Conservation (phyloP, 1,284 basidiomycete genomes). For the Fomitiporia mediterranea region DNA sequence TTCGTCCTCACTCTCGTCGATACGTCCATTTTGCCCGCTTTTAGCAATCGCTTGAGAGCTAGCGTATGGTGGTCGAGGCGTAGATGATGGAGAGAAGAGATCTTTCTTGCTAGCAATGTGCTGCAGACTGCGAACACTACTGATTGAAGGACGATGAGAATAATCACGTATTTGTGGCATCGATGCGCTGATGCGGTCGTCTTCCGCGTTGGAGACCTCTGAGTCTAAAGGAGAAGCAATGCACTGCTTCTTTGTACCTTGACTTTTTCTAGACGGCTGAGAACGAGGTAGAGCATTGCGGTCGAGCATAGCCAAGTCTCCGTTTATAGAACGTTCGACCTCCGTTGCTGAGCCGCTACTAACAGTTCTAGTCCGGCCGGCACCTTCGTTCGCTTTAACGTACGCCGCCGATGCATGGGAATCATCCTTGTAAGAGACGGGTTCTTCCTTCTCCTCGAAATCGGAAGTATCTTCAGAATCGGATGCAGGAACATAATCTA, state of each 20-base stretch:
- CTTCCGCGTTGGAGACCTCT: constrained; percentile 34
- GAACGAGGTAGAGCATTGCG: neutral
- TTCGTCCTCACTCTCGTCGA: constrained; percentile 34
- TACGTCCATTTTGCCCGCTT: constrained; percentile 28
- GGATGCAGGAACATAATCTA: too few relatives aligned
- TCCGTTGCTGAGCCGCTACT: neutral
- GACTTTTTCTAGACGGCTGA: neutral
- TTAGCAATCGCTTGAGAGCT: constrained; percentile 32
- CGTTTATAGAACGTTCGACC: constrained; percentile 1
- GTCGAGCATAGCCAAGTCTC: neutral
- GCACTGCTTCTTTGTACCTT: constrained; percentile 6
- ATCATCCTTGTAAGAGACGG: too few relatives aligned
- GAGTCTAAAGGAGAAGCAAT: neutral
- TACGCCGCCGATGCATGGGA: neutral
- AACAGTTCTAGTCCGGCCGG: neutral
- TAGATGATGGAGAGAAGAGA: constrained; percentile 34
- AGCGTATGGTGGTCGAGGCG: constrained; percentile 25
- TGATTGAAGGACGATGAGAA: constrained; percentile 27
- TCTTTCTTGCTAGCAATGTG: constrained; percentile 44
- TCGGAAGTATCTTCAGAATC: too few relatives aligned
- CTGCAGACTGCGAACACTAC: constrained; percentile 44
- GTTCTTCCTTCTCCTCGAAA: too few relatives aligned
- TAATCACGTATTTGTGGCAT: constrained; percentile 16
- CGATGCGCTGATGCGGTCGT: constrained; percentile 28
- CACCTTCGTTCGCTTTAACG: neutral